Conservation (phyloP, 129 eudicot genomes). For the Centaurea solstitialis region DNA sequence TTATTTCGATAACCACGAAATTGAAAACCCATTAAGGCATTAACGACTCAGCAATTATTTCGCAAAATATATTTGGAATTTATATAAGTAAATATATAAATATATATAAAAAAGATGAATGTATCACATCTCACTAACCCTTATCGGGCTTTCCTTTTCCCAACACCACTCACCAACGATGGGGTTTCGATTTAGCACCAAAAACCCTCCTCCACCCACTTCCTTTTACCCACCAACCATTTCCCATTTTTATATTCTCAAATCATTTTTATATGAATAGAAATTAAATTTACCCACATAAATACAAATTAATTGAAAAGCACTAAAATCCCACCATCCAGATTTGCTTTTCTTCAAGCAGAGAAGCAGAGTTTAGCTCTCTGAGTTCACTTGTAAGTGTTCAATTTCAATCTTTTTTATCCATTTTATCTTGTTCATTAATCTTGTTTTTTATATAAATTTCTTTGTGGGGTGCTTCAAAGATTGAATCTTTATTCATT, state of each 20-base stretch:
- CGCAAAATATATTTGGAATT: not conserved
- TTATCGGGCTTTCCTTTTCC: slow-evolving; percentile 26
- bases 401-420: slow-evolving; percentile 12
- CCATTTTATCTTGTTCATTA: not conserved
- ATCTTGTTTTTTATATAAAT: not conserved
- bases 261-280: not conserved
- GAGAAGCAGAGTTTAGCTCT: slow-evolving; percentile 8
- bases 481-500: slow-evolving; percentile 8
- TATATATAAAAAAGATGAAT: not conserved
- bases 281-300: not conserved
- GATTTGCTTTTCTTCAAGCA: slow-evolving; percentile 32
- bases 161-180: slow-evolving; percentile 76
- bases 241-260: slow-evolving; percentile 1
- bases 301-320: slow-evolving; percentile 6
- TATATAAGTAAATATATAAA: not conserved
- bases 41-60: too few relatives aligned
- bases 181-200: slow-evolving; percentile 58
- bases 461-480: not conserved
- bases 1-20: too few relatives aligned
- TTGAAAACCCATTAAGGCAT: too few relatives aligned
- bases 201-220: slow-evolving; percentile 44
- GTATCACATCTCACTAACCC: slow-evolving; percentile 31
- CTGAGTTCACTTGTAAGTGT: slow-evolving; percentile 30
- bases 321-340: slow-evolving; percentile 22
- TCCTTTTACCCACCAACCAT: slow-evolving; percentile 37